Conservation (phyloP, 306 rosid species). For the Cucumis cinereus region DNA sequence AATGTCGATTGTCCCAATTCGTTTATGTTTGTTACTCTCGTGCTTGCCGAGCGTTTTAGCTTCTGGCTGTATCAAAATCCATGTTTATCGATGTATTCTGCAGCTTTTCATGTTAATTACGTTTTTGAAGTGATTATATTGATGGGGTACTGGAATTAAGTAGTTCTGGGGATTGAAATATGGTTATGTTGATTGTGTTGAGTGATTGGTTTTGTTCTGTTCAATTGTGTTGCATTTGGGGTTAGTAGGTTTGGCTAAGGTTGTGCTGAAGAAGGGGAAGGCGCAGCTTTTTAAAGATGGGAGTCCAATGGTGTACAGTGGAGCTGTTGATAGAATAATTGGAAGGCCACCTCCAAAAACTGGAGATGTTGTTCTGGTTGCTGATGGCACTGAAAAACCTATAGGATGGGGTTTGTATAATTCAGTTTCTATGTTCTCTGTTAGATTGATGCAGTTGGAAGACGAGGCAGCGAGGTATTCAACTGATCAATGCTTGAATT, state of each 20-base stretch:
- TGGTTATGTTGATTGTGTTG: background rate
- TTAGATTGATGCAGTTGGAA: constrained; percentile 84
- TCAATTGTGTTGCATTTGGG: constrained; percentile 6
- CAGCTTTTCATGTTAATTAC: background rate
- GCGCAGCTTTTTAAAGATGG: constrained; percentile 94
- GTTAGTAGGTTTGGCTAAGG: constrained; percentile 71
- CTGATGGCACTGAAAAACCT: constrained; percentile 77
- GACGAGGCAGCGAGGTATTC: constrained; percentile 61
- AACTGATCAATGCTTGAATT: background rate
- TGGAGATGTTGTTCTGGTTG: constrained; percentile 75
- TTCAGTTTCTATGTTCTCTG: constrained; percentile 83
- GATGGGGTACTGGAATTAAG: background rate
- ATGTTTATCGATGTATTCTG: background rate
- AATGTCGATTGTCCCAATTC: background rate
- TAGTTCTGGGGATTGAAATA: background rate
- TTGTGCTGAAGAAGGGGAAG: constrained; percentile 85
- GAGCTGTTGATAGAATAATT: constrained; percentile 83
- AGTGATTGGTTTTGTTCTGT: background rate
- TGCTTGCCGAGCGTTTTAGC: background rate
- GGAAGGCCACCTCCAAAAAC: constrained; percentile 90
- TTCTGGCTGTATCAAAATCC: background rate
- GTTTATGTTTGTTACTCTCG: background rate
- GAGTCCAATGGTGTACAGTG: constrained; percentile 92
- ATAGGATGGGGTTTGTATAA: constrained; percentile 93
- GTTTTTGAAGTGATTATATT: background rate